These are phyloP conservation scores for Eutrema salsugineum DNA, from an alignment of 441 rosid species.

Conservation along the genomic window DNA sequence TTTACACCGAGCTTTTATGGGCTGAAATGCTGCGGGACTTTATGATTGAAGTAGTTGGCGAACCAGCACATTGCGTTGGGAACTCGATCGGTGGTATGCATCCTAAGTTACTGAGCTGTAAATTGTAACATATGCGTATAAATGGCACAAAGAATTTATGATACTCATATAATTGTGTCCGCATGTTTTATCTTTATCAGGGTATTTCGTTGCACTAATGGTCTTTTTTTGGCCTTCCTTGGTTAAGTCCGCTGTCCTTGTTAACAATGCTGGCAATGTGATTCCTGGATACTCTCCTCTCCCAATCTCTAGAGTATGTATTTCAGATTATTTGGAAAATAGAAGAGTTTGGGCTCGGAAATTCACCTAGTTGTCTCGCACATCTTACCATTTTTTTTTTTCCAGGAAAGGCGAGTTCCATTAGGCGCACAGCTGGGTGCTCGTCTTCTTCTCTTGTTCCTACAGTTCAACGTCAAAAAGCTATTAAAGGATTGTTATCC, in stretches of 20 bases:
- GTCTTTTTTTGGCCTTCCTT: slow-evolving; percentile 69
- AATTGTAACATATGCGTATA: not conserved
- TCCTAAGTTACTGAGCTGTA: not conserved
- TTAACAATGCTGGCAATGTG: slow-evolving; percentile 79
- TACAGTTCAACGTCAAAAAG: slow-evolving; percentile 53
- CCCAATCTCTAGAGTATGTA: slow-evolving; percentile 41
- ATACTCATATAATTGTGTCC: slow-evolving; percentile 6
- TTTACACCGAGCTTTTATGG: slow-evolving; percentile 86
- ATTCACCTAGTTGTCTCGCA: not conserved
- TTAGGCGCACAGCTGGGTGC: slow-evolving; percentile 64
- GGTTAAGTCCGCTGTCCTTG: slow-evolving; percentile 63
- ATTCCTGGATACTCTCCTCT: slow-evolving; percentile 52
- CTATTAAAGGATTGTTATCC: slow-evolving; percentile 76
- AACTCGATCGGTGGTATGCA: slow-evolving; percentile 86
- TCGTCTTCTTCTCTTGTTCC: slow-evolving; percentile 55
- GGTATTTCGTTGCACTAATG: slow-evolving; percentile 65
- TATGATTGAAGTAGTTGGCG: slow-evolving; percentile 67
- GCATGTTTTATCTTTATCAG: slow-evolving; percentile 35
- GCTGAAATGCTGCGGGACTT: slow-evolving; percentile 87
- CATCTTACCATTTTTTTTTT: not conserved
- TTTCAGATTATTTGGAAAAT: not conserved
- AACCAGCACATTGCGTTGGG: slow-evolving; percentile 86
- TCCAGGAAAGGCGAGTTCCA: slow-evolving; percentile 63
- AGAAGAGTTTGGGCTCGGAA: not conserved
- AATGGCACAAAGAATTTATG: not conserved